Base-by-base conservation (phyloP, 305 asterid genomes). In the Fraxinus paxiana region DNA sequence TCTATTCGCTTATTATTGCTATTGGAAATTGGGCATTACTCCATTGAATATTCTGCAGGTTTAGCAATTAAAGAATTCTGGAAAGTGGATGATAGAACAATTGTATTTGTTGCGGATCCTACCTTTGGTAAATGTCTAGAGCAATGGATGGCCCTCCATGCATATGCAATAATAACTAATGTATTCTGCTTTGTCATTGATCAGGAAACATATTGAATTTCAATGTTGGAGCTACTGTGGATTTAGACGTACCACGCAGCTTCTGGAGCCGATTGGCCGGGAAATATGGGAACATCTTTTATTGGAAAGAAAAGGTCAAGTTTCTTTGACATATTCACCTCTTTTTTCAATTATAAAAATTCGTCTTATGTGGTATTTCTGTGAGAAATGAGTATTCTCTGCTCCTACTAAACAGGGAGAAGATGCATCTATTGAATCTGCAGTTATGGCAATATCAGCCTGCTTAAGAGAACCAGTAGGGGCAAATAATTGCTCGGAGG, bases 221-320 rank as follows among this genome's bases (percentile, higher is more conserved):
- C 88, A 93, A 95, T 22, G 93, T 93, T 37, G 99, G 99, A 51
- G 97, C 97, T 71, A 72, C 89, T 0, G 95, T 94, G 85, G 98
- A 93, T 89, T 81, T 95, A 77, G 97, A 93, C 88, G 82, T 95
- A 43, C 99, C 98, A 4, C 95, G 95, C 33, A 93, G 94, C 90
- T 95, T 95, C 80, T 93, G 99, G 99, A 91, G 90, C 84, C 92
- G 98, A 63, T 85, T 93, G 80, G 98, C 97, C 0, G 99, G 98
- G 81, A 90, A 90, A 84, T 95, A 92, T 8, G 97, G 99, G 13
- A 93, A 93, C 90, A 90, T 93, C 37, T 95, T 95, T 84, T 93
- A 92, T 79, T 92, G 99, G 97, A 95, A 92, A 84, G 99, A 93
- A 80, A 90, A 93, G 92, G 98, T 95, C 77, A 76, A 48, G 9